Base-by-base conservation (phyloP, 805 yeast genomes). In the Yamadazyma phyllophila region DNA sequence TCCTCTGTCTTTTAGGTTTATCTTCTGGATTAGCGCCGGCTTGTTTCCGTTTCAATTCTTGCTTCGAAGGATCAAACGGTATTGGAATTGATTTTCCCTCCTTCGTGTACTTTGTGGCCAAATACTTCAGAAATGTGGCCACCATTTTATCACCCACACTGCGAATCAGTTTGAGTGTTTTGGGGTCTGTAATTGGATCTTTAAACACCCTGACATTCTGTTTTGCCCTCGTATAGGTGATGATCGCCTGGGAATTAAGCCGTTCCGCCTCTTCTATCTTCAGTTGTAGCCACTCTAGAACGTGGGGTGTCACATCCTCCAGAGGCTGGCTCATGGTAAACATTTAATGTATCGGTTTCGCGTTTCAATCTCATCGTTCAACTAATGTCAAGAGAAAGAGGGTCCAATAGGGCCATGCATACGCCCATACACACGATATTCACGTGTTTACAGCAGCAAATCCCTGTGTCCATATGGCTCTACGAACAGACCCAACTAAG, bases 341-440 rank as follows among this genome's bases (percentile, higher is more conserved):
- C 17, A 15, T 35, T 15, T 13, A 16, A 17, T 20, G 24, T 20
- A 14, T 10, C 16, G 12, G 10, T 12, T 14, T 13, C 39, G 39
- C 39, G 39, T 12, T 13, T 13, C 7, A n/a, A n/a, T 26, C 26
- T 37, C 26, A 37, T 13, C 32, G 14, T 20, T 12, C 24, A 16
- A 24, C 39, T 20, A 26, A 38, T 31, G 43, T 34, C 41, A 4
- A 38, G 44, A 31, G 42, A 39, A 26, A 40, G 41, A 29, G 43
- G 43, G 12, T 24, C 34, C 29, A 39, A 36, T 12, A 26, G 49
- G 30, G 50, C 66, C 24, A 77, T 82, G 71, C 78, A 90, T 41
- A 96, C 97, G 44, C 99, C 99, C 14, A 89, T 94, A 67, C 91
- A 90, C 64, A 81, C 90, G 60, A 80, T 94, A 40, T 94, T 91